Percentiles rank a stretch among this genome's conserved stretches.
Evolutionary conservation across 306 rosid genomes (phyloP).

Genomic region (Geum urbanum): DNA sequence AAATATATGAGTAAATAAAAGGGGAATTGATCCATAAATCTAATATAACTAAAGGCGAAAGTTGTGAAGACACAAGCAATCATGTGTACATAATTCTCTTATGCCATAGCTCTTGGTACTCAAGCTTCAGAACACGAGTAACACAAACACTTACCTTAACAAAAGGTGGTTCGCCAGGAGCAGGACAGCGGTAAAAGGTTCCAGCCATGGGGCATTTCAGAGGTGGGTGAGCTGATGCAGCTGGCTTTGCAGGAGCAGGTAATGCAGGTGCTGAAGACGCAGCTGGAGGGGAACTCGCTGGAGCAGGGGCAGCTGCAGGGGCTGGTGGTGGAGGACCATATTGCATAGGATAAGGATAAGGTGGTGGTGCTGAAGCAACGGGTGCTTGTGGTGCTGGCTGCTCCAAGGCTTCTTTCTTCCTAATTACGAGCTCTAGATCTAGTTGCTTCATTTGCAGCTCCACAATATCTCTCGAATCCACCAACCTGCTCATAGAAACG

Average conservation of each 20-base stretch:
- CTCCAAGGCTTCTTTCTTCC: slow-evolving; percentile 76
- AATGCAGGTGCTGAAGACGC: slow-evolving; percentile 35
- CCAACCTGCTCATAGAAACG: slow-evolving; percentile 53
- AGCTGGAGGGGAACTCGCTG: slow-evolving; percentile 47
- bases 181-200: slow-evolving; percentile 72
- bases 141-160: slow-evolving; percentile 52
- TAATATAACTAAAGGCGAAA: neutral
- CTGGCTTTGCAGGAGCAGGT: slow-evolving; percentile 52
- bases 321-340: slow-evolving; percentile 38
- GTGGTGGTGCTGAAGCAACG: slow-evolving; percentile 28
- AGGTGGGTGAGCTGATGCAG: slow-evolving; percentile 63
- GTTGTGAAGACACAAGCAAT: neutral
- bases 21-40: neutral
- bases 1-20: slow-evolving; percentile 13
- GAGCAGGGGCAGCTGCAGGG: slow-evolving; percentile 37
- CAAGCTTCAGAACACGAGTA: neutral
- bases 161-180: slow-evolving; percentile 83
- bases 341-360: slow-evolving; percentile 29
- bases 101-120: slow-evolving; percentile 7
- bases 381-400: slow-evolving; percentile 46
- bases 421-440: slow-evolving; percentile 61
- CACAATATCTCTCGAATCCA: slow-evolving; percentile 87
- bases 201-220: slow-evolving; percentile 97
- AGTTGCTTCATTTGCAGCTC: slow-evolving; percentile 79
- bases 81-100: neutral